phyloP scores from a whole-genome alignment of 2,329 filamentous ascomycete genomes.

The Tricladium varicosporioides region DNA sequence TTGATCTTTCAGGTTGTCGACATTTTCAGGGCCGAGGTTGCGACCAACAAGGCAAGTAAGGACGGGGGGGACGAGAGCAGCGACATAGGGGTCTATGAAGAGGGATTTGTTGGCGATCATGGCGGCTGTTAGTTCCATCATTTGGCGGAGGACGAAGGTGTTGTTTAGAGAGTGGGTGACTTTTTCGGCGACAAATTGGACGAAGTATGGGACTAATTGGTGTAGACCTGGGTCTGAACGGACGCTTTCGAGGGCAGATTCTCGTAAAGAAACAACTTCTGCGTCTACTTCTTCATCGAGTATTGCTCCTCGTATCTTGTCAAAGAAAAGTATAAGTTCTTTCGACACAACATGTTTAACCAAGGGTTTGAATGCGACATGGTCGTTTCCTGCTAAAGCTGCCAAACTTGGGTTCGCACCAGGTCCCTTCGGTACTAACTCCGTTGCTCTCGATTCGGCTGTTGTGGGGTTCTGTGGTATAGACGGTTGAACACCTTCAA shows the following conservation, averaged over 20 bases:
- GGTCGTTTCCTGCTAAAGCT: constrained; percentile 79
- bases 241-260: constrained; percentile 81
- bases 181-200: constrained; percentile 93
- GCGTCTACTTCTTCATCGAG: constrained; percentile 86
- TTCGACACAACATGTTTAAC: constrained; percentile 97
- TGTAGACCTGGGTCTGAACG: constrained; percentile 89
- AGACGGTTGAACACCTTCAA: constrained; percentile 94
- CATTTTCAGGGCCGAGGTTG: constrained; percentile 54
- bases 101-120: constrained; percentile 80
- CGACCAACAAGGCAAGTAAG: constrained; percentile 88
- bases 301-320: constrained; percentile 87
- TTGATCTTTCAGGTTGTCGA: constrained; percentile 57
- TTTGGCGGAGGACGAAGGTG: constrained; percentile 82
- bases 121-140: constrained; percentile 86
- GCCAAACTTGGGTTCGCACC: constrained; percentile 84
- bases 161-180: constrained; percentile 93
- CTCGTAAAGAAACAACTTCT: constrained; percentile 66
- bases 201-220: constrained; percentile 93
- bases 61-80: constrained; percentile 75
- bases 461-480: constrained; percentile 95
- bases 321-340: constrained; percentile 94
- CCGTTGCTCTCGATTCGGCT: constrained; percentile 77
- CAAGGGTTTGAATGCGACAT: constrained; percentile 78
- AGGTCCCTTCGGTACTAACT: constrained; percentile 85
- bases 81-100: constrained; percentile 64